A percentile compares a stretch with the other conserved stretches of the same genome.
Conservation (phyloP, 495 filamentous ascomycete genomes). For the Aspergillus hancockii region DNA sequence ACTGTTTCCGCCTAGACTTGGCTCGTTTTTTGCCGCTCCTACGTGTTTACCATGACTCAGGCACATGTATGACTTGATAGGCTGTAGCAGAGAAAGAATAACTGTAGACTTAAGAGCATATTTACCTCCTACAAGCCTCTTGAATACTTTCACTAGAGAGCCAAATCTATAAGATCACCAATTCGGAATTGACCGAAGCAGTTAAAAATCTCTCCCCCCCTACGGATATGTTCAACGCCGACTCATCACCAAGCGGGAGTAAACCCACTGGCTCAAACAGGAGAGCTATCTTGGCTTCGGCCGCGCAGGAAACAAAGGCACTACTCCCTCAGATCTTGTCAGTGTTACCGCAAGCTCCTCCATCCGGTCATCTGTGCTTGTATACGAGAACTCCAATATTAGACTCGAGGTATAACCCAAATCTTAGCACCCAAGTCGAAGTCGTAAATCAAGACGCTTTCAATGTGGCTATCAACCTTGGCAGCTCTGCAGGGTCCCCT, state of each 20-base stretch:
- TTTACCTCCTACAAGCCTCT: too few relatives aligned
- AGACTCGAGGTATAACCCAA: conserved; percentile 21
- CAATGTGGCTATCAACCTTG: conserved; percentile 48
- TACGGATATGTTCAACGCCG: not conserved
- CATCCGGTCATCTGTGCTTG: conserved; percentile 22
- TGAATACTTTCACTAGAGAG: too few relatives aligned
- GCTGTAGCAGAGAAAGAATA: too few relatives aligned
- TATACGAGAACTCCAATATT: conserved; percentile 18
- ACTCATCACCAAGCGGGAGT: not conserved
- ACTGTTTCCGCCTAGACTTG: not conserved
- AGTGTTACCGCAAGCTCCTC: conserved; percentile 25
- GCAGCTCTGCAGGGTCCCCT: conserved; percentile 13
- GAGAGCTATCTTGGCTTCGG: conserved; percentile 11
- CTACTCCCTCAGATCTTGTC: conserved; percentile 23
- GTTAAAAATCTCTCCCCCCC: not conserved
- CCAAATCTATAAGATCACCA: too few relatives aligned
- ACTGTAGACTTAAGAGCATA: too few relatives aligned
- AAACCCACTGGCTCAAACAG: conserved; percentile 1
- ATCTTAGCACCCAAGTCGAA: conserved; percentile 23
- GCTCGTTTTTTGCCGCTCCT: conserved; percentile 10
- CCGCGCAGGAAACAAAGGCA: conserved; percentile 18
- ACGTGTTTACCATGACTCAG: too few relatives aligned
- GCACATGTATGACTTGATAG: too few relatives aligned
- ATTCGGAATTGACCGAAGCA: not conserved
- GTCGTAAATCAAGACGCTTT: conserved; percentile 54